Evolutionary conservation across 495 filamentous ascomycete species (phyloP).

Genomic region (Rhizodiscina lignyota): DNA sequence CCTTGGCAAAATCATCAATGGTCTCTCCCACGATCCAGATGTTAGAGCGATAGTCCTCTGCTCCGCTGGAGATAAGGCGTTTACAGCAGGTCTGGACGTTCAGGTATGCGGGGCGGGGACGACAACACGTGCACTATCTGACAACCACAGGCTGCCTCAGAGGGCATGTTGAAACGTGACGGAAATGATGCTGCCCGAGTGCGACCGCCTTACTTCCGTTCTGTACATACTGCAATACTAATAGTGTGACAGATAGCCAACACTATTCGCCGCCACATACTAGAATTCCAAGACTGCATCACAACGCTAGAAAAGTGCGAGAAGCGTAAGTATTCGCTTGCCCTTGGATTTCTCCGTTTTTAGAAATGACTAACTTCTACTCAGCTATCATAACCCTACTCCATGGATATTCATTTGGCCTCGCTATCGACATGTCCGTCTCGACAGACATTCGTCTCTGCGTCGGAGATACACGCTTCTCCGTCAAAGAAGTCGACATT

Average conservation of each 20-base stretch:
- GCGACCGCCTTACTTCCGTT: background rate
- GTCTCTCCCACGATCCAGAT: constrained; percentile 52
- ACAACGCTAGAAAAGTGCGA: constrained; percentile 65
- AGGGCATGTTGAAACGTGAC: constrained; percentile 6
- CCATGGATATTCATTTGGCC: constrained; percentile 65
- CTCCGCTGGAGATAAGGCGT: constrained; percentile 67
- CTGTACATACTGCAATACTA: constrained; percentile 3
- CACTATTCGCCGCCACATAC: constrained; percentile 46
- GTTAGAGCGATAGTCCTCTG: constrained; percentile 70
- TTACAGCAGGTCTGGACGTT: constrained; percentile 74
- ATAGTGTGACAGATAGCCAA: constrained; percentile 36
- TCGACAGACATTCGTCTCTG: constrained; percentile 70
- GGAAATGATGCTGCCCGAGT: constrained; percentile 2
- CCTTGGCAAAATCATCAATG: constrained; percentile 51
- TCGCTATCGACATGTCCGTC: constrained; percentile 70
- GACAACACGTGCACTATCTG: no score
- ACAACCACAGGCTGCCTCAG: constrained; percentile 12
- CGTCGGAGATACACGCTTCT: constrained; percentile 42
- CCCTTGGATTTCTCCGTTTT: background rate
- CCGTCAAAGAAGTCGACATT: constrained; percentile 91
- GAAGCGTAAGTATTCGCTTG: constrained; percentile 42
- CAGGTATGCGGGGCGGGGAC: constrained; percentile 43
- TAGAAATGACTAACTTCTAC: background rate
- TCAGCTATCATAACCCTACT: constrained; percentile 66
- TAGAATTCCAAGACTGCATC: constrained; percentile 65